Conservation (phyloP, 345 rosid genomes). For the Hibiscus syriacus region DNA sequence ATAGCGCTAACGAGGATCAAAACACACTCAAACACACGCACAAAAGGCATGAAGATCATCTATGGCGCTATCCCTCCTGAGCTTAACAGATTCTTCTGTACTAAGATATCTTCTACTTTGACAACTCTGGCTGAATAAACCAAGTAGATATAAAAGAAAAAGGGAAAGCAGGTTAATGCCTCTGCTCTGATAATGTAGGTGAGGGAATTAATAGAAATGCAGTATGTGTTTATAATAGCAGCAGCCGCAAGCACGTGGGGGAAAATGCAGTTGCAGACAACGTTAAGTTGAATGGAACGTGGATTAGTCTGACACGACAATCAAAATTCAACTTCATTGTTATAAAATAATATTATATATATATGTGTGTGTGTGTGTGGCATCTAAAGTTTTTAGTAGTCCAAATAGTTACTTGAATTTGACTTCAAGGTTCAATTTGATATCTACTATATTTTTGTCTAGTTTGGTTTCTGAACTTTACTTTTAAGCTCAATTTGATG, state of each 20-base stretch:
- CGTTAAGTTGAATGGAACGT: too few species aligned
- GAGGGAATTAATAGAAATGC: conserved; percentile 2
- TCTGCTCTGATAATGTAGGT: neutral
- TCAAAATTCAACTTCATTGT: too few species aligned
- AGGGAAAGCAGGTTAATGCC: neutral
- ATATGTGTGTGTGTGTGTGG: too few species aligned
- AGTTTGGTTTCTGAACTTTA: too few species aligned
- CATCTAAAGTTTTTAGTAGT: too few species aligned
- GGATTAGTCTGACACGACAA: too few species aligned
- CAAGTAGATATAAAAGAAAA: neutral
- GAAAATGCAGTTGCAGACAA: neutral
- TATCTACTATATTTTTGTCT: too few species aligned
- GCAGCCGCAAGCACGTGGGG: conserved; percentile 4
- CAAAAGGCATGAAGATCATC: neutral
- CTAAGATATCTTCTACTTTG: conserved; percentile 2
- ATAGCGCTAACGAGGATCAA: conserved; percentile 13
- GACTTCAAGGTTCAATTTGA: too few species aligned
- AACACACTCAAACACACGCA: neutral
- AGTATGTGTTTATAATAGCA: conserved; percentile 7
- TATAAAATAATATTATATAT: too few species aligned
- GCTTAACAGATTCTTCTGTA: conserved; percentile 34
- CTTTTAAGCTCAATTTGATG: too few species aligned
- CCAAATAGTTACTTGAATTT: too few species aligned
- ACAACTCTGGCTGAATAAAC: neutral
- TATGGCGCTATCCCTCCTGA: conserved; percentile 53